Evolutionary conservation across 495 filamentous ascomycete genomes (phyloP).

Genomic region (Hyphodiscus hymeniophilus): DNA sequence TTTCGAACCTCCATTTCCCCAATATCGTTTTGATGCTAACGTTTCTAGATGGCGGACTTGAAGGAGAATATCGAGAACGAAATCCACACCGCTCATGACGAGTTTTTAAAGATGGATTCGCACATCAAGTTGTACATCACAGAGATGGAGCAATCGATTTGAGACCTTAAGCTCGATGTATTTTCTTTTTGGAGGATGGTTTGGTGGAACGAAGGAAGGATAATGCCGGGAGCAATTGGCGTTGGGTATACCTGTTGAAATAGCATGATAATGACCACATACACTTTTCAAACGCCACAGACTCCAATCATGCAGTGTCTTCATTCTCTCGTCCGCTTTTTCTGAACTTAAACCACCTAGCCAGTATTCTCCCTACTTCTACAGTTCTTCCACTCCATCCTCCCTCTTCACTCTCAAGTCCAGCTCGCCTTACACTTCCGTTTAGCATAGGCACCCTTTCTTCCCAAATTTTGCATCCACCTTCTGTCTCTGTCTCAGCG

Average conservation of each 20-base stretch:
- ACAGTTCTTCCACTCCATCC: slow-evolving; percentile 61
- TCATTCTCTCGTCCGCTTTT: slow-evolving; percentile 10
- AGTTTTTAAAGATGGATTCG: slow-evolving; percentile 92
- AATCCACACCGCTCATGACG: slow-evolving; percentile 75
- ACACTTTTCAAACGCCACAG: neutral
- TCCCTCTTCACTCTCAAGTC: slow-evolving; percentile 42
- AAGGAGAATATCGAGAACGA: slow-evolving; percentile 96
- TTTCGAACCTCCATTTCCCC: slow-evolving; percentile 16
- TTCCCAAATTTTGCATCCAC: slow-evolving; percentile 21
- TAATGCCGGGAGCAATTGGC: slow-evolving; percentile 7
- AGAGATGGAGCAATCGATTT: slow-evolving; percentile 93
- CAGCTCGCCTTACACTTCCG: slow-evolving; percentile 40
- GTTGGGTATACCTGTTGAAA: slow-evolving; percentile 23
- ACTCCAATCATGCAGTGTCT: neutral
- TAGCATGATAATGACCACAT: slow-evolving; percentile 18
- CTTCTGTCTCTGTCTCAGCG: slow-evolving; percentile 4
- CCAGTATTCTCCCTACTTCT: slow-evolving; percentile 51
- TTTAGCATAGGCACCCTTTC: slow-evolving; percentile 56
- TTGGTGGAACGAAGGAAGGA: too few species aligned
- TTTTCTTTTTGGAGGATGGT: slow-evolving; percentile 5
- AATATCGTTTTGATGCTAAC: slow-evolving; percentile 26
- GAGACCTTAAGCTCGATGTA: slow-evolving; percentile 29
- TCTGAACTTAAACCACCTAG: slow-evolving; percentile 56
- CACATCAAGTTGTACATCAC: slow-evolving; percentile 97
- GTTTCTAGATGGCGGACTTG: slow-evolving; percentile 78